Evolutionary conservation across 306 rosid genomes (phyloP).

Genomic region (Carpinus fangiana): DNA sequence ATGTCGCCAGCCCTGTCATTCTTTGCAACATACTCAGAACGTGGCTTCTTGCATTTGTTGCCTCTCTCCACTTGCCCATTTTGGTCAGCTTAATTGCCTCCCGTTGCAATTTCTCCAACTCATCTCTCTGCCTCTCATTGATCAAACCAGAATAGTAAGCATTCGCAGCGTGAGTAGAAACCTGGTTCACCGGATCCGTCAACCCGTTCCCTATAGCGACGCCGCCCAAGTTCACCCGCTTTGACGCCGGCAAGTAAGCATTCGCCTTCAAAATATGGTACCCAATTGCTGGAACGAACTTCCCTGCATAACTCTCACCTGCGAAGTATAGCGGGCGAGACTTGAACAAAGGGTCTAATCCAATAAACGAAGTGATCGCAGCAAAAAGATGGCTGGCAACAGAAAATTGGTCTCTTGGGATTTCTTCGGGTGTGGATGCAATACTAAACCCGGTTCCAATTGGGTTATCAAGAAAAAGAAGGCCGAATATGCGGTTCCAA

Average conservation of each 20-base stretch:
- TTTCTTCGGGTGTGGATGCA: conserved; percentile 51
- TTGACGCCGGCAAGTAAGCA: conserved; percentile 19
- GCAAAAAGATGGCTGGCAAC: conserved; percentile 63
- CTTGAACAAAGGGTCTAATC: conserved; percentile 48
- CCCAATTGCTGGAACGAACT: conserved; percentile 74
- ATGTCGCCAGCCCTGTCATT: conserved; percentile 75
- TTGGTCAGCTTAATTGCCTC: conserved; percentile 42
- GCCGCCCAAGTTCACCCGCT: conserved; percentile 54
- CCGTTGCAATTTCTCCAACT: conserved; percentile 49
- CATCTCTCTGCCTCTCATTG: conserved; percentile 59
- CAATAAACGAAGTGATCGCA: conserved; percentile 59
- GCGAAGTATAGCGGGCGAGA: conserved; percentile 70
- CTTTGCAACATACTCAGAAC: conserved; percentile 24
- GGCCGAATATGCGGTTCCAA: conserved; percentile 74
- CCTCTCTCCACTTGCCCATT: conserved; percentile 50
- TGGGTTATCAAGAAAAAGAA: conserved; percentile 75
- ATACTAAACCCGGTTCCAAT: conserved; percentile 79
- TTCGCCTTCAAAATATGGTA: conserved; percentile 55
- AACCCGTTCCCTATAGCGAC: conserved; percentile 76
- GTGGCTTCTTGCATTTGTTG: conserved; percentile 37
- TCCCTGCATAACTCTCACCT: conserved; percentile 88
- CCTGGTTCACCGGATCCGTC: conserved; percentile 64
- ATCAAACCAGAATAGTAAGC: conserved; percentile 62
- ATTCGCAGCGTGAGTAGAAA: conserved; percentile 51
- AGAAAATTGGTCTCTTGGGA: conserved; percentile 53